Evolutionary conservation across 768 basidiomycete species (phyloP).

Genomic region (Panellus pusillus): DNA sequence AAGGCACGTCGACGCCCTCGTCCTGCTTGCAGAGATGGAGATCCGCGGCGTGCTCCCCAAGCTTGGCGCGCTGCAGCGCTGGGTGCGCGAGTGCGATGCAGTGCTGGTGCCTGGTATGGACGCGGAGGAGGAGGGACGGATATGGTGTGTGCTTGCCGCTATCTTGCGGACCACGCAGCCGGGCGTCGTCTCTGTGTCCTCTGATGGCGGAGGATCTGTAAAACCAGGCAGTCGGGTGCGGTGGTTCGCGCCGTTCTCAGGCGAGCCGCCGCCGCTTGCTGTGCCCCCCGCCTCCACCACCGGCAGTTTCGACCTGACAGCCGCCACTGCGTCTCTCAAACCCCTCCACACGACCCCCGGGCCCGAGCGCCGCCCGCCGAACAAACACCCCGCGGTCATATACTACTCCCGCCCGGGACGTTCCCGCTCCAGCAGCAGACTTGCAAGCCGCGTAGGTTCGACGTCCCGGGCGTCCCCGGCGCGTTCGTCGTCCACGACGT

Average conservation of each 20-base stretch:
- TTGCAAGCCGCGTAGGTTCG: conserved; percentile 32
- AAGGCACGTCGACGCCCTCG: conserved; percentile 47
- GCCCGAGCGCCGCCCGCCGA: conserved; percentile 51
- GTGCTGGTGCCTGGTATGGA: conserved; percentile 41
- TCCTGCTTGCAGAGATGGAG: conserved; percentile 54
- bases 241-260: conserved; percentile 36
- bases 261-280: conserved; percentile 18
- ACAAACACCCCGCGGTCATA: conserved; percentile 52
- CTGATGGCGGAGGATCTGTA: conserved; percentile 22
- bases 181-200: conserved; percentile 27
- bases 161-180: conserved; percentile 48
- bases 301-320: conserved; percentile 12
- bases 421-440: conserved; percentile 32
- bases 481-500: conserved; percentile 51
- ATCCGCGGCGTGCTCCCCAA: conserved; percentile 47
- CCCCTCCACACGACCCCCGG: conserved; percentile 41
- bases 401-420: conserved; percentile 40
- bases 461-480: conserved; percentile 43
- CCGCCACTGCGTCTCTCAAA: conserved; percentile 23
- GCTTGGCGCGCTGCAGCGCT: conserved; percentile 53
- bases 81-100: conserved; percentile 60
- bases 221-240: conserved; percentile 31
- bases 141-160: conserved; percentile 49
- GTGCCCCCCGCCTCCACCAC: conserved; percentile 13
- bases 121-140: conserved; percentile 39